These are phyloP conservation scores for Leccinum longicurvipes DNA, from an alignment of 768 basidiomycete genomes.

Conservation along the genomic window DNA sequence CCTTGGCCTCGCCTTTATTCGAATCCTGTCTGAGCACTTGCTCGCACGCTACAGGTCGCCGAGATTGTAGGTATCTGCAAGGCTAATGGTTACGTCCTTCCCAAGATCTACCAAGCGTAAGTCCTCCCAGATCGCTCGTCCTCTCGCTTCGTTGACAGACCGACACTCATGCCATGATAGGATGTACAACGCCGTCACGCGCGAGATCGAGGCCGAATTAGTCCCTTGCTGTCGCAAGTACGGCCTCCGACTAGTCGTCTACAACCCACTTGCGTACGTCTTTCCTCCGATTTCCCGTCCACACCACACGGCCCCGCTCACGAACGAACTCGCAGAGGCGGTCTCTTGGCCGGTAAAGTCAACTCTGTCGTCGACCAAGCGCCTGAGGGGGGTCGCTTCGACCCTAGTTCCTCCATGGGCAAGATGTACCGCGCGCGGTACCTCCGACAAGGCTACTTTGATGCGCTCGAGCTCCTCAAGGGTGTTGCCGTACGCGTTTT, in stretches of 20 bases:
- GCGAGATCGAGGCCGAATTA: slow-evolving; percentile 47
- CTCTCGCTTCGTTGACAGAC: background rate
- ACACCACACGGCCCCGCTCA: background rate
- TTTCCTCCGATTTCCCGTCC: background rate
- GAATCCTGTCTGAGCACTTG: background rate
- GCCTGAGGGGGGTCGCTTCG: slow-evolving; percentile 41
- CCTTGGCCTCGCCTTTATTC: background rate
- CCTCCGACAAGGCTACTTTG: slow-evolving; percentile 40
- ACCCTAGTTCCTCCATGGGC: slow-evolving; percentile 36
- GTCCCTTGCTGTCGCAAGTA: slow-evolving; percentile 57
- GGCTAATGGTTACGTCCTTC: slow-evolving; percentile 50
- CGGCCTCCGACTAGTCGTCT: slow-evolving; percentile 53
- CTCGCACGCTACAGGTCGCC: slow-evolving; percentile 39
- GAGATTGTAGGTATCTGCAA: slow-evolving; percentile 58
- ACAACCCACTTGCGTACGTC: slow-evolving; percentile 51
- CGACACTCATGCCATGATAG: slow-evolving; percentile 3
- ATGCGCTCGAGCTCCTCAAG: slow-evolving; percentile 41
- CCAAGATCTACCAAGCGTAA: slow-evolving; percentile 55
- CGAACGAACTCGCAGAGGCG: background rate
- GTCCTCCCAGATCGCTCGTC: slow-evolving; percentile 17
- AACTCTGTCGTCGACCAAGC: slow-evolving; percentile 29
- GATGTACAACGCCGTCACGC: slow-evolving; percentile 50
- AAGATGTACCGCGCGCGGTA: slow-evolving; percentile 46
- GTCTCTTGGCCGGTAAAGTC: slow-evolving; percentile 45
- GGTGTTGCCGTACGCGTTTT: slow-evolving; percentile 37